A percentile compares a stretch with the other conserved stretches of the same genome.
phyloP scores from a whole-genome alignment of 768 basidiomycete genomes.

The Agaricus subrufescens region DNA sequence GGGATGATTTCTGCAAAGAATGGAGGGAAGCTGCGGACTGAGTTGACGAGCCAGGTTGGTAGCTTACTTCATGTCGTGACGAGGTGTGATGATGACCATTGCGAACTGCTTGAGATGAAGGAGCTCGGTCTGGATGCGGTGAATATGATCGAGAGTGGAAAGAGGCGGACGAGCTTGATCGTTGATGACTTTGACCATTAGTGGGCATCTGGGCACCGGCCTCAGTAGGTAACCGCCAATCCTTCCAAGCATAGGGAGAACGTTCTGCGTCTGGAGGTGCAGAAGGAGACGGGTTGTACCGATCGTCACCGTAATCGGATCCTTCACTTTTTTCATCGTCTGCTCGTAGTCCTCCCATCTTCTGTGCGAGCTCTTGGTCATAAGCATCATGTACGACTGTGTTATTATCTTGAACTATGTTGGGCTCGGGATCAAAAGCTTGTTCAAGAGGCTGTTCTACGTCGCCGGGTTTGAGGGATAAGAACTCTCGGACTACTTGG shows the following conservation, averaged over 20 bases:
- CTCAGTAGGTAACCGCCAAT: slow-evolving; percentile 35
- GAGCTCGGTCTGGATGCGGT: slow-evolving; percentile 24
- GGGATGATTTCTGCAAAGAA: slow-evolving; percentile 50
- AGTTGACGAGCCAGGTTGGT: slow-evolving; percentile 25
- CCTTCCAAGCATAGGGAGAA: slow-evolving; percentile 34
- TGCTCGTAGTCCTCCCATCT: slow-evolving; percentile 44
- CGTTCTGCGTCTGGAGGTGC: slow-evolving; percentile 28
- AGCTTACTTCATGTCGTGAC: slow-evolving; percentile 25
- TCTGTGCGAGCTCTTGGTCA: slow-evolving; percentile 34
- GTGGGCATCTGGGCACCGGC: slow-evolving; percentile 35
- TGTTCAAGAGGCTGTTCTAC: slow-evolving; percentile 61
- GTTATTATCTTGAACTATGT: background rate
- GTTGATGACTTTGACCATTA: slow-evolving; percentile 45
- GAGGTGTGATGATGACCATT: slow-evolving; percentile 22
- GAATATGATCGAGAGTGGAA: slow-evolving; percentile 37
- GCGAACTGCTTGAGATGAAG: slow-evolving; percentile 25
- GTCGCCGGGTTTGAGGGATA: slow-evolving; percentile 84
- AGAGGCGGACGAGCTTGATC: slow-evolving; percentile 46
- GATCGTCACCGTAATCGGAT: slow-evolving; percentile 65
- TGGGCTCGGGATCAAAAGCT: slow-evolving; percentile 35
- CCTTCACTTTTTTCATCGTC: slow-evolving; percentile 48
- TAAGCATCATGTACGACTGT: slow-evolving; percentile 28
- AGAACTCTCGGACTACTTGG: slow-evolving; percentile 74
- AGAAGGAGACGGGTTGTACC: slow-evolving; percentile 42
- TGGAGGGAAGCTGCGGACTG: slow-evolving; percentile 45